These are phyloP conservation scores for Leptomonas pyrrhocoris DNA, from an alignment of 208 protist genomes.

Conservation along the genomic window DNA sequence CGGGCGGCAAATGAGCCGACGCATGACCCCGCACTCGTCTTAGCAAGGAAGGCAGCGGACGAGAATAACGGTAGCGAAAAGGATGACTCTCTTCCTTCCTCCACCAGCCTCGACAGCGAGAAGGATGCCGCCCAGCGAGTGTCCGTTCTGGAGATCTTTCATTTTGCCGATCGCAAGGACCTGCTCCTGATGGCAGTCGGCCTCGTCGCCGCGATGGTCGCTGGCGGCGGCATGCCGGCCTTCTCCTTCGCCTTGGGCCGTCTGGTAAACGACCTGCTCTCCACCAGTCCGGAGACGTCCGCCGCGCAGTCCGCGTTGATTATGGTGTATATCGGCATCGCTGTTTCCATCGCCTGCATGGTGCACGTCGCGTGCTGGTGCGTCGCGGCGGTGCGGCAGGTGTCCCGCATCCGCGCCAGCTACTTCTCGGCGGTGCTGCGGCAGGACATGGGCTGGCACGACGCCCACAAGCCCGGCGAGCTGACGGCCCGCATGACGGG, in stretches of 20 bases:
- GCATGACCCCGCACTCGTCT: too few relatives aligned
- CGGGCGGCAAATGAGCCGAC: too few relatives aligned
- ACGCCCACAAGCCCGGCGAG: constrained; percentile 66
- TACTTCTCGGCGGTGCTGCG: constrained; percentile 75
- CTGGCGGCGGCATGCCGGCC: constrained; percentile 71
- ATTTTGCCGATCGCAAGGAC: constrained; percentile 64
- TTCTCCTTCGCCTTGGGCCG: constrained; percentile 82
- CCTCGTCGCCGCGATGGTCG: constrained; percentile 42
- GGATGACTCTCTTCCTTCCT: background rate
- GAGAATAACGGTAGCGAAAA: background rate
- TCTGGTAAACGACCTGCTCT: constrained; percentile 61
- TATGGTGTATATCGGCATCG: constrained; percentile 72
- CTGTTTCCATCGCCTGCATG: constrained; percentile 37
- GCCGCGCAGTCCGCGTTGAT: constrained; percentile 62
- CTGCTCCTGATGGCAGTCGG: constrained; percentile 77
- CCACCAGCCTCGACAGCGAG: background rate
- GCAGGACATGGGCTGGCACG: constrained; percentile 91
- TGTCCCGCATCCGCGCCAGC: constrained; percentile 48
- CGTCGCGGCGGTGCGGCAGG: constrained; percentile 60
- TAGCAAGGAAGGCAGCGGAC: too few relatives aligned
- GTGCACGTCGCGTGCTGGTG: constrained; percentile 63
- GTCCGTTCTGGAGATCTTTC: constrained; percentile 58
- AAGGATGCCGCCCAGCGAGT: constrained; percentile 32
- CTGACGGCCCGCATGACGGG: constrained; percentile 79
- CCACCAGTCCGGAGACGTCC: constrained; percentile 29